Evolutionary conservation across 768 basidiomycete species (phyloP).

Genomic region (Amanita brunnescens): DNA sequence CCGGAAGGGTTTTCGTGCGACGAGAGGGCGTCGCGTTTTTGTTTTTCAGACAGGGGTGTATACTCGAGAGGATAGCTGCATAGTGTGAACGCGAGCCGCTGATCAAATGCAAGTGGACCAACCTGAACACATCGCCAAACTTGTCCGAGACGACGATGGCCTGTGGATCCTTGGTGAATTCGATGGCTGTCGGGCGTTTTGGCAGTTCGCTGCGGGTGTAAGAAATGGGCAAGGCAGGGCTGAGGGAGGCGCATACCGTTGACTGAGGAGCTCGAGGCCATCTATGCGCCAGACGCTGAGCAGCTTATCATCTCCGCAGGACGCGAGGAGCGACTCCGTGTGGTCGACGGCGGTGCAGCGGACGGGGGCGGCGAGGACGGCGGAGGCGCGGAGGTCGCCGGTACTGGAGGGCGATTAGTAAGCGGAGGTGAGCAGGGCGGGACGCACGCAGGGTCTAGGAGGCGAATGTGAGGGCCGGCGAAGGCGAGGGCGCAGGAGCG

Average conservation of each 20-base stretch:
- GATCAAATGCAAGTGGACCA: conserved; percentile 6
- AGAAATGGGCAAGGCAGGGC: neutral
- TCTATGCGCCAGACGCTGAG: conserved; percentile 69
- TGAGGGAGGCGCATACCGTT: conserved; percentile 39
- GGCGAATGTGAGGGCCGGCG: conserved; percentile 56
- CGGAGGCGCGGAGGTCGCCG: neutral
- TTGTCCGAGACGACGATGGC: conserved; percentile 85
- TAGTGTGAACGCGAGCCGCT: neutral
- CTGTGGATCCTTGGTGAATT: conserved; percentile 50
- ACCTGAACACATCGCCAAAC: conserved; percentile 92
- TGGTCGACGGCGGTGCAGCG: conserved; percentile 47
- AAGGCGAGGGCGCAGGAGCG: conserved; percentile 30
- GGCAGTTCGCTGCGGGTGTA: conserved; percentile 54
- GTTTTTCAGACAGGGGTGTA: conserved; percentile 21
- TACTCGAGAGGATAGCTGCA: conserved; percentile 55
- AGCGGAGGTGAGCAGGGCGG: conserved; percentile 7
- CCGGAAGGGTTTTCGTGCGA: conserved; percentile 66
- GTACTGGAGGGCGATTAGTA: conserved; percentile 6
- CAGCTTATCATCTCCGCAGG: conserved; percentile 71
- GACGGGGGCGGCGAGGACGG: conserved; percentile 43
- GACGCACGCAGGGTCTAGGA: conserved; percentile 46
- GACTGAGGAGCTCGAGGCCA: conserved; percentile 44
- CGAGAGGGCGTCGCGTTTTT: conserved; percentile 30
- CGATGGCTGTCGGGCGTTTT: conserved; percentile 70
- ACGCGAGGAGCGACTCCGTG: conserved; percentile 45